Evolutionary conservation across 176 grass and related monocot genomes (phyloP), one percentile per base, ranked within the genome.

Genomic region (Zoysia japonica): DNA sequence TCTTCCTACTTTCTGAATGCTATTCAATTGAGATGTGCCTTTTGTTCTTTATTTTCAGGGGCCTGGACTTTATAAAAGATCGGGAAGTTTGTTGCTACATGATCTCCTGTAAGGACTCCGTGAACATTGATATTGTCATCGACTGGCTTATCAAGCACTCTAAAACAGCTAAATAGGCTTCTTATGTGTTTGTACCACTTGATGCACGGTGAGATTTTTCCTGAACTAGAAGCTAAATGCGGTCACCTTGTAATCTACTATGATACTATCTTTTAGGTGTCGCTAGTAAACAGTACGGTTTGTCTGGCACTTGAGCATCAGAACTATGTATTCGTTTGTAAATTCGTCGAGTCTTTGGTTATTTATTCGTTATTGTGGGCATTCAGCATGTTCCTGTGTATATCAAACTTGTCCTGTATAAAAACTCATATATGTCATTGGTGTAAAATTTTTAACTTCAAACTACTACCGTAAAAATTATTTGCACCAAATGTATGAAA

Each of bases 101-200:
- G 96, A 95, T 93, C 69, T 99, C 96, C 63, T 99, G 96, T 85
- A 99, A 99, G 90, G 88, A 99, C 82, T 95, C 96, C 7, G 85
- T 93, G 50, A 95, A 99, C 86, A 99, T 99, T 87, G 96, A 99
- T 19, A 54, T 85, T 39, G 92, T 95, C 63, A 91, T 99, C 12
- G 96, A 99, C 80, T 95, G 96, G 96, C 88, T 99, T 77, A 99
- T 99, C 90, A 99, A 99, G 86, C 92, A 95, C 74, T 94, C 96
- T 20, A 99, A 74, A 85, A 91, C 92, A 57, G 85, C 93, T 19
- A 85, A 88, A 47, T 88, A 93, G 78, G 16, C n/a, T 39, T 5
- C 39, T 14, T 50, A 17, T 70, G 73, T 62, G 70, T 77, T 66
- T 75, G 40, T 88, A 56, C 63, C 87, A 17, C 62, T 79, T 80